These are phyloP conservation scores for Debaryomycetaceae sp. DNA, from an alignment of 1,139 yeast genomes.

Conservation along the genomic window DNA sequence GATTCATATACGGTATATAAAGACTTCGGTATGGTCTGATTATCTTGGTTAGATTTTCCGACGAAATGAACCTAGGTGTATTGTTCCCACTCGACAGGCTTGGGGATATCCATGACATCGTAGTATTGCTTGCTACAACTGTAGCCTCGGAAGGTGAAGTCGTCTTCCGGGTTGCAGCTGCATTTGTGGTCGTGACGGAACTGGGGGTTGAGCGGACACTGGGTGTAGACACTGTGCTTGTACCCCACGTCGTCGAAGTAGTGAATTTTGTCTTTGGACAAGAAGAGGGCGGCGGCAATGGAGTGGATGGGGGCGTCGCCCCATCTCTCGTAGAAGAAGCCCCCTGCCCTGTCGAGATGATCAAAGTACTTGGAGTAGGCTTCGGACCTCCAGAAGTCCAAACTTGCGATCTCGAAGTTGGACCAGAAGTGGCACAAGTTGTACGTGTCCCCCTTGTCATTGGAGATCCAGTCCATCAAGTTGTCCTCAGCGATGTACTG, in stretches of 20 bases:
- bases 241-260: slow-evolving; percentile 83
- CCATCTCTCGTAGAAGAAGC: slow-evolving; percentile 94
- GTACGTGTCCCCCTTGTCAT: slow-evolving; percentile 63
- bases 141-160: slow-evolving; percentile 53
- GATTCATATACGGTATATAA: no score
- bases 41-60: no score
- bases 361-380: slow-evolving; percentile 70
- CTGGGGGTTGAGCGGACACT: slow-evolving; percentile 51
- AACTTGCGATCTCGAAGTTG: slow-evolving; percentile 79
- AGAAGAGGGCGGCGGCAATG: slow-evolving; percentile 70
- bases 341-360: slow-evolving; percentile 70
- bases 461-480: slow-evolving; percentile 48
- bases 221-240: slow-evolving; percentile 62
- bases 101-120: slow-evolving; percentile 39
- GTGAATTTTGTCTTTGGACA: slow-evolving; percentile 64
- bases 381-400: slow-evolving; percentile 71
- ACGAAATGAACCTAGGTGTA: slow-evolving; percentile 6
- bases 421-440: slow-evolving; percentile 93
- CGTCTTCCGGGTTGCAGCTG: slow-evolving; percentile 45
- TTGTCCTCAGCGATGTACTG: slow-evolving; percentile 44
- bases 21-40: no score
- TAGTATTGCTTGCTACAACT: slow-evolving; percentile 52
- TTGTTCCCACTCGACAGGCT: slow-evolving; percentile 43
- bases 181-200: slow-evolving; percentile 46
- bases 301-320: slow-evolving; percentile 95